These are phyloP conservation scores for Daldinia grandis DNA, from an alignment of 495 filamentous ascomycete species.

Conservation along the genomic window DNA sequence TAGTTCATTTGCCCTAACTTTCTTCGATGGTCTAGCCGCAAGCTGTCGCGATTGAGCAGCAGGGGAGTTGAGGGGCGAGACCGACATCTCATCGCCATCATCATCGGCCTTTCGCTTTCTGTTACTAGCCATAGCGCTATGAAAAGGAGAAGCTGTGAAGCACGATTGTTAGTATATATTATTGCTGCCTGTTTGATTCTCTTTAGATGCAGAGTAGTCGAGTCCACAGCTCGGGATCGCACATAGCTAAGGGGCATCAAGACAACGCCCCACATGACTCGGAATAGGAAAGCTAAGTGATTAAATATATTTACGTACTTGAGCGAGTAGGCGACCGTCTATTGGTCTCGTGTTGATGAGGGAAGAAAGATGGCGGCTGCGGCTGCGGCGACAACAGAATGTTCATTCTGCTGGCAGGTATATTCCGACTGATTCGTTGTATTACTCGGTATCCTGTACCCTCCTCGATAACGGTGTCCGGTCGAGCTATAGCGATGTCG, in stretches of 20 bases:
- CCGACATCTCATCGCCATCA: conserved; percentile 87
- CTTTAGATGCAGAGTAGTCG: conserved; percentile 3
- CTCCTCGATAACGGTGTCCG: not conserved
- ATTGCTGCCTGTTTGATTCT: conserved; percentile 10
- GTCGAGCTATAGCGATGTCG: not conserved
- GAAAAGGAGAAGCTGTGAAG: conserved; percentile 62
- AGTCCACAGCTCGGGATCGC: conserved; percentile 6
- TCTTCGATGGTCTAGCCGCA: conserved; percentile 67
- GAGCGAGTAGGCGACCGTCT: conserved; percentile 75
- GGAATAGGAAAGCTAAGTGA: conserved; percentile 11
- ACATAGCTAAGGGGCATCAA: not conserved
- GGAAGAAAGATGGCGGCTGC: conserved; percentile 74
- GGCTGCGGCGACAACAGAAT: conserved; percentile 63
- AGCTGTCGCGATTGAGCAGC: conserved; percentile 69
- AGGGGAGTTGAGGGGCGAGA: conserved; percentile 84
- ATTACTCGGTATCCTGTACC: not conserved
- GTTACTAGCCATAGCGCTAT: conserved; percentile 59
- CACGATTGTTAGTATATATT: conserved; percentile 37
- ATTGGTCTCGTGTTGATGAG: conserved; percentile 76
- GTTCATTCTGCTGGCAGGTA: conserved; percentile 55
- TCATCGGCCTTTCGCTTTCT: conserved; percentile 93
- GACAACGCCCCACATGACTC: conserved; percentile 12
- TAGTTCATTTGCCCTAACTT: conserved; percentile 69
- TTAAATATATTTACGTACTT: conserved; percentile 58
- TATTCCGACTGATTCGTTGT: conserved; percentile 1